phyloP scores from a whole-genome alignment of 495 filamentous ascomycete genomes.

The Hypoxylon trugodes region DNA sequence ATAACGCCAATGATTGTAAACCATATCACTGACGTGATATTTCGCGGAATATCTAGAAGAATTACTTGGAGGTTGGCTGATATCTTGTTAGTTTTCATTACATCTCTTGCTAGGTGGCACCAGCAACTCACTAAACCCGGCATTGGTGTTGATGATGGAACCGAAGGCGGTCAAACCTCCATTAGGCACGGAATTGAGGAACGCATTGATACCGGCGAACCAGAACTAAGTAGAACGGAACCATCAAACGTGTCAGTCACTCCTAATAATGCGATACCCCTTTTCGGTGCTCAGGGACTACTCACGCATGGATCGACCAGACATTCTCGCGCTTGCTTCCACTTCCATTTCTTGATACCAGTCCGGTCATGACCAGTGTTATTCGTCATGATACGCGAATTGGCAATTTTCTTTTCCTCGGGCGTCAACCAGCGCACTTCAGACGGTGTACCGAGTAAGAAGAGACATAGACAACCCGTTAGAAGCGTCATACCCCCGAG shows the following conservation, averaged over 20 bases:
- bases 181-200: conserved; percentile 59
- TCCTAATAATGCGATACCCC: background rate
- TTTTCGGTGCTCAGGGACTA: background rate
- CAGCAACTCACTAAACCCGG: conserved; percentile 48
- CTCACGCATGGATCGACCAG: conserved; percentile 44
- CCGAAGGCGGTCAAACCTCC: conserved; percentile 62
- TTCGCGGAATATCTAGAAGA: conserved; percentile 43
- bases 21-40: conserved; percentile 40
- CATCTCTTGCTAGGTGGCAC: no score
- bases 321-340: conserved; percentile 47
- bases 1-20: conserved; percentile 41
- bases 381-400: conserved; percentile 44
- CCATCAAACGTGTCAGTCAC: conserved; percentile 16
- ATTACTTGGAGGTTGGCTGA: conserved; percentile 42
- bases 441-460: conserved; percentile 47
- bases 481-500: conserved; percentile 46
- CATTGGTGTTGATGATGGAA: conserved; percentile 55
- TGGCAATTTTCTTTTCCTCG: conserved; percentile 50
- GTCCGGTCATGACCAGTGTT: conserved; percentile 47
- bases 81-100: background rate
- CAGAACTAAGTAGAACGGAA: conserved; percentile 37
- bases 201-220: conserved; percentile 55
- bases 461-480: conserved; percentile 42
- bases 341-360: conserved; percentile 46
- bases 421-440: conserved; percentile 47